Percentiles rank a stretch among this genome's conserved stretches.
These are phyloP conservation scores for Botrytis hyacinthi DNA, from an alignment of 2,329 filamentous ascomycete genomes.

Conservation along the genomic window DNA sequence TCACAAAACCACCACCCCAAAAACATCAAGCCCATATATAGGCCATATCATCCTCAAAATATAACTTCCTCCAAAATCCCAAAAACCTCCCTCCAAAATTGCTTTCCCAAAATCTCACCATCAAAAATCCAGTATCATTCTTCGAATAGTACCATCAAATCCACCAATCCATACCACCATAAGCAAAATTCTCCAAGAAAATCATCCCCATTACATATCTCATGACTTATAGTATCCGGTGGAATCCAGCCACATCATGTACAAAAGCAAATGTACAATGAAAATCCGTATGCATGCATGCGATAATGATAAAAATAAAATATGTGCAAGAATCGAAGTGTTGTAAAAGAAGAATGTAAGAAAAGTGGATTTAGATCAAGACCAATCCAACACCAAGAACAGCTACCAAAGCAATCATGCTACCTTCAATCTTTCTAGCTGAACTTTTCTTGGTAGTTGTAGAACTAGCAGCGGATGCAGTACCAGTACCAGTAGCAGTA, in stretches of 20 bases:
- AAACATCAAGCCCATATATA: background rate
- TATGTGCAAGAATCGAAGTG: conserved; percentile 13
- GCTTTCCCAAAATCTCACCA: background rate
- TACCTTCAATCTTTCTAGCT: conserved; percentile 14
- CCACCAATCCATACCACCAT: background rate
- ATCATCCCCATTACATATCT: background rate
- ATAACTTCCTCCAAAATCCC: background rate
- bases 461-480: conserved; percentile 1
- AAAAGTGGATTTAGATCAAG: background rate
- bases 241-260: conserved; percentile 10
- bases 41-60: background rate
- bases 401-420: conserved; percentile 15
- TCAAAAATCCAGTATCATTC: background rate
- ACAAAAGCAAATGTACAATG: conserved; percentile 6
- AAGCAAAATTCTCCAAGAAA: background rate
- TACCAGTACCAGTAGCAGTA: conserved; percentile 40
- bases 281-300: background rate
- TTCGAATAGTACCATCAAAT: background rate
- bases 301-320: background rate
- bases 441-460: conserved; percentile 13
- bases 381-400: conserved; percentile 14
- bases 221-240: conserved; percentile 2
- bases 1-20: background rate
- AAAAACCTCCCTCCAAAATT: conserved; percentile 6
- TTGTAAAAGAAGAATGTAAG: background rate